Conservation (phyloP, 106 monocot species). For the Dioscorea alata region DNA sequence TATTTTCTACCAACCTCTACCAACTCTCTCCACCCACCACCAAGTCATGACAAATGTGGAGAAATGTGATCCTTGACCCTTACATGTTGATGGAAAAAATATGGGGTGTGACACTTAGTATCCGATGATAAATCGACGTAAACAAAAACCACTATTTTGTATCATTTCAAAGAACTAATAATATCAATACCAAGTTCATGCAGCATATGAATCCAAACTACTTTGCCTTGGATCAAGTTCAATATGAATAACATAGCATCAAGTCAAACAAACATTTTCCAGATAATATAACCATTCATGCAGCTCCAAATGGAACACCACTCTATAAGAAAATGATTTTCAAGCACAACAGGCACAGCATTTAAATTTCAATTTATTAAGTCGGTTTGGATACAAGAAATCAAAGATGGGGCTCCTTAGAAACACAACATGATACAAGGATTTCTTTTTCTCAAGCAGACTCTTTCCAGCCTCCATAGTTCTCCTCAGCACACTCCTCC, state of each 20-base stretch:
- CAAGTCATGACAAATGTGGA: too few relatives aligned
- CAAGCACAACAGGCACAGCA: not conserved
- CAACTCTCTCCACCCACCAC: too few relatives aligned
- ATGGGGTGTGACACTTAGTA: too few relatives aligned
- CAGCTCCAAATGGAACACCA: not conserved
- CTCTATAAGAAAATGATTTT: not conserved
- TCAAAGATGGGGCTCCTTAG: not conserved
- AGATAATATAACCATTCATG: too few relatives aligned
- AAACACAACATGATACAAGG: not conserved
- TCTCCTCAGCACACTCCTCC: not conserved
- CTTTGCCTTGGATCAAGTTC: not conserved
- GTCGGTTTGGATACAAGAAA: not conserved
- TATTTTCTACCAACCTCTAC: too few relatives aligned
- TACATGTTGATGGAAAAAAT: too few relatives aligned
- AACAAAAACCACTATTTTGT: not conserved
- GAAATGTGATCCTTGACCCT: too few relatives aligned
- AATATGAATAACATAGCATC: not conserved
- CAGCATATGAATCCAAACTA: not conserved
- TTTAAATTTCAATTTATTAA: not conserved
- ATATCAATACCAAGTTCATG: not conserved
- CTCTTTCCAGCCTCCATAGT: constrained; percentile 21
- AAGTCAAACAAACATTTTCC: too few relatives aligned
- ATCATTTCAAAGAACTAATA: not conserved
- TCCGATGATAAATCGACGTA: too few relatives aligned
- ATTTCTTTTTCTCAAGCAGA: constrained; percentile 7